Percentiles rank a stretch among this genome's conserved stretches.
Evolutionary conservation across 1,284 basidiomycete genomes (phyloP).

Genomic region (Porodaedalea pini): DNA sequence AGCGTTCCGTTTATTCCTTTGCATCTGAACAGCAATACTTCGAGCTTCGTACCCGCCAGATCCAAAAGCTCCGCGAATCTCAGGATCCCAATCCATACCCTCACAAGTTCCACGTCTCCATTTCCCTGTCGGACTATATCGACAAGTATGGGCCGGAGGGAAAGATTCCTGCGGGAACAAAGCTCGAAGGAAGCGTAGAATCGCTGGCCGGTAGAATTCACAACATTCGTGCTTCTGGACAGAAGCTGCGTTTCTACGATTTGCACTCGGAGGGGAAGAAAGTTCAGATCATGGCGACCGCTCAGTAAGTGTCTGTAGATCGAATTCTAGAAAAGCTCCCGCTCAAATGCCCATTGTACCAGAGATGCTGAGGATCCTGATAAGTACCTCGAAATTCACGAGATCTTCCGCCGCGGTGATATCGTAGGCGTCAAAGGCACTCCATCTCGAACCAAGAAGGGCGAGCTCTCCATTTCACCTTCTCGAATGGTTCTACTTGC

Average conservation of each 20-base stretch:
- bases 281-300: conserved; percentile 93
- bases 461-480: conserved; percentile 91
- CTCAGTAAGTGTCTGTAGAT: conserved; percentile 56
- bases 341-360: neutral
- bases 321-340: neutral
- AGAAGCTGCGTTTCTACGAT: conserved; percentile 95
- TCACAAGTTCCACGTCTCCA: conserved; percentile 95
- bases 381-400: conserved; percentile 73
- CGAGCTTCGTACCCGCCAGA: conserved; percentile 86
- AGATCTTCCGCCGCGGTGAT: conserved; percentile 91
- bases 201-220: conserved; percentile 88
- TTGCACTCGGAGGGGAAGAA: conserved; percentile 90
- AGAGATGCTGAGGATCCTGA: conserved; percentile 73
- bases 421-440: conserved; percentile 90
- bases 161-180: conserved; percentile 60
- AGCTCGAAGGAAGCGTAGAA: conserved; percentile 49
- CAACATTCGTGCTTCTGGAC: conserved; percentile 80
- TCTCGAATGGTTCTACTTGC: conserved; percentile 85
- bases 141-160: conserved; percentile 72
- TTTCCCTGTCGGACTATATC: conserved; percentile 79
- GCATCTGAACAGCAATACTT: conserved; percentile 82
- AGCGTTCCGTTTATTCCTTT: neutral
- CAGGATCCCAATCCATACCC: conserved; percentile 94
- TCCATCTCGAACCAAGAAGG: conserved; percentile 92
- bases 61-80: conserved; percentile 82